These are phyloP conservation scores for Zoysia pacifica DNA, from an alignment of 176 grass and related monocot species.

Conservation along the genomic window DNA sequence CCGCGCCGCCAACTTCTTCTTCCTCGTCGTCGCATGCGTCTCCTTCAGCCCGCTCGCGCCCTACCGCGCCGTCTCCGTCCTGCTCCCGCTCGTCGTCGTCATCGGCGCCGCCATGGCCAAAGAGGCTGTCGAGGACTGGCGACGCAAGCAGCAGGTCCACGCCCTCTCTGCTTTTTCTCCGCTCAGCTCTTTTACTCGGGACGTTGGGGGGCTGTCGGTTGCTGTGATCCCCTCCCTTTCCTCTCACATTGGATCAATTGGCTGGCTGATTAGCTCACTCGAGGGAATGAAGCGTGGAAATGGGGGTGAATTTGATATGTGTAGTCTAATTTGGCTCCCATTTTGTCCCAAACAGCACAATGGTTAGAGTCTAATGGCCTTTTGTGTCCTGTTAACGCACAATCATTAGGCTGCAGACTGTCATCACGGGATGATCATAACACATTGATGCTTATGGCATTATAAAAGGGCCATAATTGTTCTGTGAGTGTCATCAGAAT, in stretches of 20 bases:
- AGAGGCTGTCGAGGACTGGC: conserved; percentile 89
- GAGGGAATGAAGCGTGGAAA: not conserved
- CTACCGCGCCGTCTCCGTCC: conserved; percentile 75
- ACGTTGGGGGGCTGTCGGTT: conserved; percentile 7
- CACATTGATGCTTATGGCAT: not conserved
- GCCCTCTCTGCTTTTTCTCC: not conserved
- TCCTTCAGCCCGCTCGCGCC: conserved; percentile 82
- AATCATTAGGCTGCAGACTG: not conserved
- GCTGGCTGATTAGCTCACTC: not conserved
- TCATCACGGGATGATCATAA: not conserved
- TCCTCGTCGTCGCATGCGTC: conserved; percentile 72
- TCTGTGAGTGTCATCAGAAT: not conserved
- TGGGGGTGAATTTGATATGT: not conserved
- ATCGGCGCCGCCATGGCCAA: conserved; percentile 84
- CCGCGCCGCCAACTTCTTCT: conserved; percentile 91
- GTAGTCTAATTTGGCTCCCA: not conserved
- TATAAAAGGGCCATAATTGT: not conserved
- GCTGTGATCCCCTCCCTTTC: not conserved
- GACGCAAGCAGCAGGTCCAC: conserved; percentile 72
- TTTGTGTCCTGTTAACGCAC: not conserved
- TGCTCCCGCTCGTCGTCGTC: conserved; percentile 83
- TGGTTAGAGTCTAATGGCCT: not conserved
- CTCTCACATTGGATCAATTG: not conserved
- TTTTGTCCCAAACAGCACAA: not conserved
- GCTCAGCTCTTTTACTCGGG: not conserved